Percentiles rank a stretch among this genome's conserved stretches.
These are phyloP conservation scores for Magnaporthiopsis poae DNA, from an alignment of 2,329 filamentous ascomycete species.

Conservation along the genomic window DNA sequence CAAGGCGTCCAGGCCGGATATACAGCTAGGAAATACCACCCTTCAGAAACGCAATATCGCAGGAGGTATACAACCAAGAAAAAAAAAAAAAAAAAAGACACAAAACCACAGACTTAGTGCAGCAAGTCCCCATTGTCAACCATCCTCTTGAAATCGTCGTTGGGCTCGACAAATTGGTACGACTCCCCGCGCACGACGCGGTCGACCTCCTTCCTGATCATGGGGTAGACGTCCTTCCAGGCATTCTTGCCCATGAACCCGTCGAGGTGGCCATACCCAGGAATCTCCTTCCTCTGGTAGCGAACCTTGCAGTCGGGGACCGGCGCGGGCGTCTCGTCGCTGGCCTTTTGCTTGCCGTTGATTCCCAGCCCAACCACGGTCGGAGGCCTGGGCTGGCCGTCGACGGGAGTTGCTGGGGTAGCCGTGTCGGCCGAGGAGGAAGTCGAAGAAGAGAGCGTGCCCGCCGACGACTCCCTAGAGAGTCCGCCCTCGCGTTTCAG, in stretches of 20 bases:
- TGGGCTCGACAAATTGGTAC: slow-evolving; percentile 34
- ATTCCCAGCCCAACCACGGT: slow-evolving; percentile 10
- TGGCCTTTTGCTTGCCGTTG: slow-evolving; percentile 9
- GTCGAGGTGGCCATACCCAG: slow-evolving; percentile 51
- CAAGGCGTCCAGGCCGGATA: too few species aligned
- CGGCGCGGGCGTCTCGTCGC: background rate
- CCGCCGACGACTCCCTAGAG: background rate
- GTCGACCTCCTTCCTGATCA: slow-evolving; percentile 45
- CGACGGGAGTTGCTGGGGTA: background rate
- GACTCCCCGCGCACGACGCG: slow-evolving; percentile 34
- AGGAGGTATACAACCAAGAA: background rate
- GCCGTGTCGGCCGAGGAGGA: background rate
- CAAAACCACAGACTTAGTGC: slow-evolving; percentile 14
- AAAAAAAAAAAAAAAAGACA: background rate
- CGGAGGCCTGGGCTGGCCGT: background rate
- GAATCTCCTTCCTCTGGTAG: slow-evolving; percentile 43
- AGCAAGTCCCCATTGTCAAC: slow-evolving; percentile 30
- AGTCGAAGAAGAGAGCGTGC: background rate
- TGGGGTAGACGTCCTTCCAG: slow-evolving; percentile 50
- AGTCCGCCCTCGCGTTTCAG: background rate
- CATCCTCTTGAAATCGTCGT: slow-evolving; percentile 33
- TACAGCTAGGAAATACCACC: too few species aligned
- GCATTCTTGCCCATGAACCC: slow-evolving; percentile 53
- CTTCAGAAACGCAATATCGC: too few species aligned
- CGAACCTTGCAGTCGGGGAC: slow-evolving; percentile 22